Conservation (phyloP, 768 basidiomycete species). For the Leccinum longicurvipes region DNA sequence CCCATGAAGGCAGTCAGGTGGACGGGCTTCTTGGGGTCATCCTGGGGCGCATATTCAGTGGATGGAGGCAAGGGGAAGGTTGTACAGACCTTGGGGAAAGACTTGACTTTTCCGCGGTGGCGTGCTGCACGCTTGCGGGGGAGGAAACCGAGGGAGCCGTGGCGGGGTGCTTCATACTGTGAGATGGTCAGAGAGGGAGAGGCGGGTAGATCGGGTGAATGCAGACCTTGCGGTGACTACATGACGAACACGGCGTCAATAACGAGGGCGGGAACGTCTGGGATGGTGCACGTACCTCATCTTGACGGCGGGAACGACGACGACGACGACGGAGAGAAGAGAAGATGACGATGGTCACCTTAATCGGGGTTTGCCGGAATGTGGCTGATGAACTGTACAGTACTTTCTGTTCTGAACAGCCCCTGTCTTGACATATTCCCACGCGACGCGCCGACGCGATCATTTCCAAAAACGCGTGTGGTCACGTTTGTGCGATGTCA, state of each 20-base stretch:
- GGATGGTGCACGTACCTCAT: constrained; percentile 55
- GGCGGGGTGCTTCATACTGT: constrained; percentile 97
- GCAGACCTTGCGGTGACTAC: constrained; percentile 84
- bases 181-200: constrained; percentile 17
- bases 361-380: constrained; percentile 24
- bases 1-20: constrained; percentile 98
- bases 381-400: constrained; percentile 35
- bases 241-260: constrained; percentile 1
- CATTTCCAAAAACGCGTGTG: constrained; percentile 33
- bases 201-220: constrained; percentile 19
- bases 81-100: constrained; percentile 88
- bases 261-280: background rate
- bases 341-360: constrained; percentile 4
- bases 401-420: constrained; percentile 8
- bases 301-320: constrained; percentile 35
- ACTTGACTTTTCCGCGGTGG: constrained; percentile 98
- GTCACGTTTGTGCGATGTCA: constrained; percentile 35
- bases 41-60: constrained; percentile 46
- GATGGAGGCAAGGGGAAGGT: background rate
- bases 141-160: constrained; percentile 96
- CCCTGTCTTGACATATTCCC: constrained; percentile 17
- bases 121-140: constrained; percentile 95
- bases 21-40: constrained; percentile 98
- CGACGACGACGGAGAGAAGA: constrained; percentile 9
- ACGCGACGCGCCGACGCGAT: constrained; percentile 22